Evolutionary conservation across 805 yeast genomes (phyloP), one percentile per base, ranked within the genome.

Genomic region (Ogataea kodamae): DNA sequence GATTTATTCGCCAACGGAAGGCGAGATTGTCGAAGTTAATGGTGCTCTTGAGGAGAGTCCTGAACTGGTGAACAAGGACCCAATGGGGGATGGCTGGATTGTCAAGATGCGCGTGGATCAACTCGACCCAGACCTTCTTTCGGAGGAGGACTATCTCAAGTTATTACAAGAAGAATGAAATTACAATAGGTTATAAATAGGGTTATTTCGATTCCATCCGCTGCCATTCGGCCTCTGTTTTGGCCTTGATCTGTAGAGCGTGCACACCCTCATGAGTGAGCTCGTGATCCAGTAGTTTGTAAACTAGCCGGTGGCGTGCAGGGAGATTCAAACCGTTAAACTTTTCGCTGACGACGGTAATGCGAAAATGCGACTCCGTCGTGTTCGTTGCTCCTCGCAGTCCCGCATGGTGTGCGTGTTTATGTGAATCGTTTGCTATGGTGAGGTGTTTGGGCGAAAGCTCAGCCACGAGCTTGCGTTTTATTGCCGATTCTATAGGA

Each of bases 71-170:
- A 90, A 89, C 64, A 62, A 67, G 45, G 97, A 88, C 55, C 97
- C 98, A 30, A 70, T 84, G 78, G 97, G 97, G 35, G 78, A 77
- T 38, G 97, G 95, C 22, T 90, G 96, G 96, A 75, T 90, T 43
- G 86, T 84, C 35, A 84, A 86, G 64, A 62, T 90, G 47, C 72
- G 81, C 61, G 62, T 84, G 40, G 46, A 54, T 14, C 64, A 60
- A n/a, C 42, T 45, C n/a, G 39, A 49, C n/a, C 50, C 54, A 19
- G 71, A 59, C 31, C 74, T 67, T 9, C 67, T 80, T 50, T 55
- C 81, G 59, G 61, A 65, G 37, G 72, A 68, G 50, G 78, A 69
- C 32, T 81, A 81, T 57, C 74, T 71, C 48, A 64, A 64, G 25
- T 70, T 72, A 35, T 65, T 85, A 49, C 71, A 78, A 47, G 77